These are phyloP conservation scores for Penicillium desertorum DNA, from an alignment of 495 filamentous ascomycete species.

Conservation along the genomic window DNA sequence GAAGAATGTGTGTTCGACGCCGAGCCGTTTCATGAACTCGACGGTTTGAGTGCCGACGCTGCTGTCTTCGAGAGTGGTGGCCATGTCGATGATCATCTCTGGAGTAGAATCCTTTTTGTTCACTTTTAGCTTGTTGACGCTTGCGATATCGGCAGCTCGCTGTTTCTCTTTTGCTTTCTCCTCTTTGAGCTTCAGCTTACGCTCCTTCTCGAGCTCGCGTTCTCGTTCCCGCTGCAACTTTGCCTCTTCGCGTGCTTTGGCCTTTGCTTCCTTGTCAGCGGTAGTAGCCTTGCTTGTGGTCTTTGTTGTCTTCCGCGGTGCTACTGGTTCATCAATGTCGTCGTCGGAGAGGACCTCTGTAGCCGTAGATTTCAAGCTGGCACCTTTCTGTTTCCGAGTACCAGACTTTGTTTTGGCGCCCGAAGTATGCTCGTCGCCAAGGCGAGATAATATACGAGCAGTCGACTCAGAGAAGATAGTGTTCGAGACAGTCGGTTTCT, in stretches of 20 bases:
- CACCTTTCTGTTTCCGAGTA: constrained; percentile 8
- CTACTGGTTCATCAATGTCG: constrained; percentile 27
- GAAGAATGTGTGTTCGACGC: constrained; percentile 55
- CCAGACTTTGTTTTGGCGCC: constrained; percentile 8
- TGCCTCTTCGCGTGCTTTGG: constrained; percentile 49
- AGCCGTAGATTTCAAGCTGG: neutral
- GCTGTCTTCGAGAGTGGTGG: constrained; percentile 50
- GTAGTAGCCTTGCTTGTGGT: constrained; percentile 37
- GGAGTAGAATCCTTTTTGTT: constrained; percentile 73
- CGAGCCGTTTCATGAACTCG: constrained; percentile 56
- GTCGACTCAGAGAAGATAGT: constrained; percentile 39
- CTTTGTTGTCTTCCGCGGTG: constrained; percentile 24
- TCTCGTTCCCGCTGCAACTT: constrained; percentile 49
- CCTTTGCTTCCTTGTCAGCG: constrained; percentile 55
- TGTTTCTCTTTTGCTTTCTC: constrained; percentile 65
- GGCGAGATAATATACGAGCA: constrained; percentile 40
- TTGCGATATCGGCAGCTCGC: constrained; percentile 63
- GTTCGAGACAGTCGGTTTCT: constrained; percentile 12
- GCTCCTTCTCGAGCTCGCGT: constrained; percentile 48
- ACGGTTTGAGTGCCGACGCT: constrained; percentile 50
- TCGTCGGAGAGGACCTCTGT: constrained; percentile 18
- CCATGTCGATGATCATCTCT: constrained; percentile 85
- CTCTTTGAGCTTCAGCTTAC: constrained; percentile 50
- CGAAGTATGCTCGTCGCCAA: constrained; percentile 7
- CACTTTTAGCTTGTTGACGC: constrained; percentile 72